These are phyloP conservation scores for Raddia guianensis DNA, from an alignment of 176 grass and related monocot species.

Conservation along the genomic window DNA sequence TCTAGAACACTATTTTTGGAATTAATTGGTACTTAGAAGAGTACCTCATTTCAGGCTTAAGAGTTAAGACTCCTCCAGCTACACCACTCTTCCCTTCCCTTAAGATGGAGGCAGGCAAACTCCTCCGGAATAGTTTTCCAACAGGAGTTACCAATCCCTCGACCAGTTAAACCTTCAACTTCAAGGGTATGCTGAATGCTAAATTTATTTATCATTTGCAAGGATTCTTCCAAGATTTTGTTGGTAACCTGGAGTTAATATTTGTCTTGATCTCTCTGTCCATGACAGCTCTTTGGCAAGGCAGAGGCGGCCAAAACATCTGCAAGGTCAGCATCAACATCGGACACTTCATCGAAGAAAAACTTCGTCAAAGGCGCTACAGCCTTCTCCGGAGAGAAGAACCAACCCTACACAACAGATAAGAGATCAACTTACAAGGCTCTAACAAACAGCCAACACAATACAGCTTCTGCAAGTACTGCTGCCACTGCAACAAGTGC, in stretches of 20 bases:
- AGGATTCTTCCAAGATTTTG: background rate
- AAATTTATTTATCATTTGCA: background rate
- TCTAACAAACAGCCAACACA: background rate
- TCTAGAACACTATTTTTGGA: background rate
- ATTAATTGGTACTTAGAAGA: background rate
- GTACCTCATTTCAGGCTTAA: conserved; percentile 49
- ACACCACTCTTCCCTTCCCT: conserved; percentile 63
- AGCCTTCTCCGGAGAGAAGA: too few relatives aligned
- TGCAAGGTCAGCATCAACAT: background rate
- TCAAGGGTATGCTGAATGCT: conserved; percentile 46
- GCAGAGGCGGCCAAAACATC: conserved; percentile 16
- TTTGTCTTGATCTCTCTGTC: background rate
- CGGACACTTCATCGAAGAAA: background rate
- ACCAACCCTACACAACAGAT: too few relatives aligned
- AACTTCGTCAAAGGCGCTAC: background rate
- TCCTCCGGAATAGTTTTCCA: conserved; percentile 34
- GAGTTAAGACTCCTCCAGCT: conserved; percentile 52
- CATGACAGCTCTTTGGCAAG: conserved; percentile 15
- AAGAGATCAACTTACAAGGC: background rate
- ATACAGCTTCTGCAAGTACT: background rate
- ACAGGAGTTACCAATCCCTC: conserved; percentile 32
- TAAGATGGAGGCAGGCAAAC: conserved; percentile 39
- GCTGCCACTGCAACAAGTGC: background rate
- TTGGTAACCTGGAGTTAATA: background rate
- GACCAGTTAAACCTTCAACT: conserved; percentile 35